phyloP scores from a whole-genome alignment of 2,329 filamentous ascomycete species.

The Rasamsonia emersonii region DNA sequence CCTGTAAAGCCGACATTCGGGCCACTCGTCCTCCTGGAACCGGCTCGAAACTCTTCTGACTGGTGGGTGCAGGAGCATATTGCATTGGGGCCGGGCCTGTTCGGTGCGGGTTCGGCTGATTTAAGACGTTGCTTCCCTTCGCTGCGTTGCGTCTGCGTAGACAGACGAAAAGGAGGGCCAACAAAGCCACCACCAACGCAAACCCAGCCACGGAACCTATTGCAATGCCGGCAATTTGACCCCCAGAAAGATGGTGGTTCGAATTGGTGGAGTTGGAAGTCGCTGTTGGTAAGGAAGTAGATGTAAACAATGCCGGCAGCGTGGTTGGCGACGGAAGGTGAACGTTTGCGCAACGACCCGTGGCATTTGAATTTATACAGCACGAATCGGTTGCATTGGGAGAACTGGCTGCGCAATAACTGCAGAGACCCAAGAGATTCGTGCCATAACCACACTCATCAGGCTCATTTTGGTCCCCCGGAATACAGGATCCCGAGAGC shows the following conservation, averaged over 20 bases:
- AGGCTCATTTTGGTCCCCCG: slow-evolving; percentile 70
- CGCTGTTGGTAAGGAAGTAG: slow-evolving; percentile 57
- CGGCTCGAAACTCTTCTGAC: slow-evolving; percentile 55
- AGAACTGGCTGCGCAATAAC: slow-evolving; percentile 74
- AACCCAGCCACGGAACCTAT: slow-evolving; percentile 62
- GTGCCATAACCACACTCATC: slow-evolving; percentile 76
- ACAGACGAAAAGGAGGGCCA: slow-evolving; percentile 51
- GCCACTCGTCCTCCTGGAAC: slow-evolving; percentile 83
- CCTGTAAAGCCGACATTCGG: slow-evolving; percentile 89
- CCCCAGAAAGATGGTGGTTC: slow-evolving; percentile 54
- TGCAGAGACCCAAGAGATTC: slow-evolving; percentile 67
- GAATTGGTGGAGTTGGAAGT: slow-evolving; percentile 39
- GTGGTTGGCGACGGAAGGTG: slow-evolving; percentile 61
- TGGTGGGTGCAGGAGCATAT: slow-evolving; percentile 18
- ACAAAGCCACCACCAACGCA: slow-evolving; percentile 57
- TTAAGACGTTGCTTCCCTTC: slow-evolving; percentile 70
- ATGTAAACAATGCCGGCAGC: slow-evolving; percentile 50
- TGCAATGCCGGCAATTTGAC: slow-evolving; percentile 11
- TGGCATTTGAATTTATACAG: slow-evolving; percentile 74
- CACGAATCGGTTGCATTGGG: slow-evolving; percentile 92
- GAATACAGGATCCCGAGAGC: slow-evolving; percentile 65
- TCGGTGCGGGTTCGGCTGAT: slow-evolving; percentile 69
- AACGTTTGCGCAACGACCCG: slow-evolving; percentile 65
- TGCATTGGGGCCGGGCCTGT: slow-evolving; percentile 35
- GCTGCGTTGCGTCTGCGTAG: slow-evolving; percentile 47